Conservation (phyloP, 768 basidiomycete genomes). For the Antrodiella citrinella region DNA sequence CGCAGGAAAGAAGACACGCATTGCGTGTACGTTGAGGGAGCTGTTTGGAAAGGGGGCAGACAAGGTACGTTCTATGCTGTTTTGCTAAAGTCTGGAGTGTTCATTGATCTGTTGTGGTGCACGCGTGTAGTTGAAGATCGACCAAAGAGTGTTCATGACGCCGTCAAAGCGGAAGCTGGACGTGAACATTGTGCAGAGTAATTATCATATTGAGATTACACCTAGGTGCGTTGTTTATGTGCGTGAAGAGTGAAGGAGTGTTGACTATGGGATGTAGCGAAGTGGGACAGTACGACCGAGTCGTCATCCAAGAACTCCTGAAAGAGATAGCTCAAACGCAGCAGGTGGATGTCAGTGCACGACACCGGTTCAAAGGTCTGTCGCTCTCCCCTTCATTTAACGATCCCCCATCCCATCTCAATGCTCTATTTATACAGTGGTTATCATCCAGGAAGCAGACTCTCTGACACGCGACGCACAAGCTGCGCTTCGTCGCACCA, state of each 20-base stretch:
- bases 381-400: not conserved
- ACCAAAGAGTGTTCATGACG: slow-evolving; percentile 92
- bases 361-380: slow-evolving; percentile 94
- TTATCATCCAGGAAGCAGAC: slow-evolving; percentile 97
- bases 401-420: not conserved
- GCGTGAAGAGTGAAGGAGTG: not conserved
- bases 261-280: slow-evolving; percentile 45
- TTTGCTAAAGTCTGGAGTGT: not conserved
- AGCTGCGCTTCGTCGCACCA: slow-evolving; percentile 91
- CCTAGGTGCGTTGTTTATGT: slow-evolving; percentile 57
- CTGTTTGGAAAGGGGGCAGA: slow-evolving; percentile 90
- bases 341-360: slow-evolving; percentile 92
- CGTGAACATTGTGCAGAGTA: slow-evolving; percentile 94
- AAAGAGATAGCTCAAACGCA: slow-evolving; percentile 99
- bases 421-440: slow-evolving; percentile 46
- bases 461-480: slow-evolving; percentile 93
- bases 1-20: slow-evolving; percentile 96
- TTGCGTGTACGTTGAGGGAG: slow-evolving; percentile 81
- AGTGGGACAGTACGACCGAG: slow-evolving; percentile 89
- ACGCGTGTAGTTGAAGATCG: slow-evolving; percentile 82
- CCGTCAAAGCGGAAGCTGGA: slow-evolving; percentile 93
- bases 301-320: slow-evolving; percentile 92
- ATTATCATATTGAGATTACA: slow-evolving; percentile 96
- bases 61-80: slow-evolving; percentile 50
- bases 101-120: slow-evolving; percentile 1